Base-by-base conservation (phyloP, 2,329 filamentous ascomycete genomes). In the Paramyrothecium sp. region DNA sequence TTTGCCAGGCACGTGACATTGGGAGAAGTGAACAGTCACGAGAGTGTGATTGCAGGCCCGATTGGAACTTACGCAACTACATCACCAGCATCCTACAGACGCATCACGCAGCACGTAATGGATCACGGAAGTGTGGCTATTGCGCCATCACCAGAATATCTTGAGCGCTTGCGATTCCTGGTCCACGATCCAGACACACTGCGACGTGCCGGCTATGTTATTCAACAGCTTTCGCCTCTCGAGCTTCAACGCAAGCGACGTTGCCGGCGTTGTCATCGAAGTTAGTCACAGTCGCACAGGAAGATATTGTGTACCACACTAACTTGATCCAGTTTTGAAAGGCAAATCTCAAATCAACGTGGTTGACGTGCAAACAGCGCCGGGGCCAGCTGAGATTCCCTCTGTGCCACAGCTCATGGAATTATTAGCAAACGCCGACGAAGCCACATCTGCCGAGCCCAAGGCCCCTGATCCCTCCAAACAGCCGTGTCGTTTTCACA, bases 171-270 rank as follows among this genome's bases (percentile, higher is more conserved):
- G 3, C 61, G 51, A 10, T 48, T 23, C 17, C 55, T 65, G 19
- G 55, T 64, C 2, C 65, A 67, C 54, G 44, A 60, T 12, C 19
- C 38, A 12, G 30, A 60, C 22, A 56, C 64, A 12, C 54, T 72
- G 5, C 52, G 60, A 23, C 65, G 61, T 44, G 61, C 58, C 10
- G 69, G 69, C 34, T 73, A 71, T 48, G 55, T 70, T 19, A 34
- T 71, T 11, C 41, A 51, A 2, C 66, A 67, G 51, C 61, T 72
- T 7, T 61, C 65, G 3, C 20, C 38, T 19, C 51, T 56, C 1
- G 69, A 73, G 13, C 53, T 73, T 3, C 60, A 70, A 7, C 64
- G 62, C n/a, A 73, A 73, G 62, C 65, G 61, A 49, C 66, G 70
- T 20, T 73, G 71, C 57, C 55, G 51, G 20, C 59, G 57, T 21